A percentile compares a stretch with the other conserved stretches of the same genome.
Conservation (phyloP, 768 basidiomycete genomes). For the Lactarius akahatsu region DNA sequence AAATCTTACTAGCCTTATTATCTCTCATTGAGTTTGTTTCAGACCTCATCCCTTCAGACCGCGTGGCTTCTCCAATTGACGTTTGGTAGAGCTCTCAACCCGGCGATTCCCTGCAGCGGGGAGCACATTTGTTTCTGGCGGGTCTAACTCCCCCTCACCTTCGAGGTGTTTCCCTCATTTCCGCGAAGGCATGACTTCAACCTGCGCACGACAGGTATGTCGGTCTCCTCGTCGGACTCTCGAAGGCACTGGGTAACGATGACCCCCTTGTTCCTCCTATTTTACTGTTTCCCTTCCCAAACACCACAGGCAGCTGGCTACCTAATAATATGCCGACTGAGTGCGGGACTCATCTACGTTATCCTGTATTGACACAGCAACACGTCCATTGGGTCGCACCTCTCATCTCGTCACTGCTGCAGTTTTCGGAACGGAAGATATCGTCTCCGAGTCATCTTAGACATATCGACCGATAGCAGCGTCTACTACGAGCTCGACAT, state of each 20-base stretch:
- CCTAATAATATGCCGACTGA: not conserved
- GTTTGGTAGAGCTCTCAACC: not conserved
- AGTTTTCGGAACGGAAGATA: no score
- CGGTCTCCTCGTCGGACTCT: no score
- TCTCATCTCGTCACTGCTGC: no score
- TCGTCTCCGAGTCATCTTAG: no score
- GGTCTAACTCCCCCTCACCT: not conserved
- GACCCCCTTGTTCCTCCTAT: not conserved
- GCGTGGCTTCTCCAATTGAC: not conserved
- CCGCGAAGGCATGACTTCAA: not conserved
- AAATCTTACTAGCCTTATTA: not conserved
- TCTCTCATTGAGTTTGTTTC: not conserved
- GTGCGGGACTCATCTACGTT: not conserved
- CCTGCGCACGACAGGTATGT: no score
- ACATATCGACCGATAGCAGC: no score
- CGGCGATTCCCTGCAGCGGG: not conserved
- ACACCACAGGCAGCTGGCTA: no score
- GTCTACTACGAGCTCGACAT: slow-evolving; percentile 53
- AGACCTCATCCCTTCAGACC: not conserved
- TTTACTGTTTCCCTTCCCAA: slow-evolving; percentile 30
- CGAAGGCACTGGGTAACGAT: not conserved
- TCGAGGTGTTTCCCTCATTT: not conserved
- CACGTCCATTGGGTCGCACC: no score
- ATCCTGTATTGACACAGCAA: no score
- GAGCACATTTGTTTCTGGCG: not conserved